Conservation (phyloP, 148 eudicot genomes). For the Dysphania ambrosioides region DNA sequence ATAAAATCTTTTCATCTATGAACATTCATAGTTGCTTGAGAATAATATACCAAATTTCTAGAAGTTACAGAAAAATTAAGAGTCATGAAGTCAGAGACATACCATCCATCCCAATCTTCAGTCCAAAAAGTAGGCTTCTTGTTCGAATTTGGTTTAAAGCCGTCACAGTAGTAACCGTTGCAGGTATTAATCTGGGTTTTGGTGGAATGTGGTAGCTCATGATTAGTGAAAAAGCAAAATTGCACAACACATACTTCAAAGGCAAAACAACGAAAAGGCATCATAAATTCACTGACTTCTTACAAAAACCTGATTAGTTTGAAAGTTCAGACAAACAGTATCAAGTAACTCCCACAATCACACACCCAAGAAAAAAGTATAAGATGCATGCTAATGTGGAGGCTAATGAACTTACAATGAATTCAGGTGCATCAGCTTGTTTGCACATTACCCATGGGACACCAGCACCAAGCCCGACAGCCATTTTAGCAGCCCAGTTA, state of each 20-base stretch:
- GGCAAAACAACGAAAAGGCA: neutral
- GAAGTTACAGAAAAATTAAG: neutral
- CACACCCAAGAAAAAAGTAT: neutral
- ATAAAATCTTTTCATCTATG: neutral
- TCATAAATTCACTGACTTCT: neutral
- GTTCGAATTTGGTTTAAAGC: conserved; percentile 73
- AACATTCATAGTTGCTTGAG: neutral
- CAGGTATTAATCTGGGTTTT: conserved; percentile 76
- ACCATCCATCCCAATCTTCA: conserved; percentile 99
- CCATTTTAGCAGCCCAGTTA: conserved; percentile 95
- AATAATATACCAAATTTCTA: neutral
- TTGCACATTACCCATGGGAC: conserved; percentile 99
- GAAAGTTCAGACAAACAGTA: conserved; percentile 1
- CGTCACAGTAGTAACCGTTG: conserved; percentile 96
- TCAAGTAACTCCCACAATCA: neutral
- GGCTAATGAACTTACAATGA: conserved; percentile 47
- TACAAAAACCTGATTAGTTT: neutral
- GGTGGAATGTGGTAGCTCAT: neutral
- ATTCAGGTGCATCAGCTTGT: conserved; percentile 91
- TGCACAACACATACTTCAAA: neutral
- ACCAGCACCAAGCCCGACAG: conserved; percentile 83
- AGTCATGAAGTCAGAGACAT: conserved; percentile 26
- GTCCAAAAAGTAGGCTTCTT: conserved; percentile 91
- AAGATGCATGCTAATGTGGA: neutral
- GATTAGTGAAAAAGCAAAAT: neutral